Percentiles rank a stretch among this genome's conserved stretches.
These are phyloP conservation scores for Jackrogersella minutella DNA, from an alignment of 495 filamentous ascomycete species.

Conservation along the genomic window DNA sequence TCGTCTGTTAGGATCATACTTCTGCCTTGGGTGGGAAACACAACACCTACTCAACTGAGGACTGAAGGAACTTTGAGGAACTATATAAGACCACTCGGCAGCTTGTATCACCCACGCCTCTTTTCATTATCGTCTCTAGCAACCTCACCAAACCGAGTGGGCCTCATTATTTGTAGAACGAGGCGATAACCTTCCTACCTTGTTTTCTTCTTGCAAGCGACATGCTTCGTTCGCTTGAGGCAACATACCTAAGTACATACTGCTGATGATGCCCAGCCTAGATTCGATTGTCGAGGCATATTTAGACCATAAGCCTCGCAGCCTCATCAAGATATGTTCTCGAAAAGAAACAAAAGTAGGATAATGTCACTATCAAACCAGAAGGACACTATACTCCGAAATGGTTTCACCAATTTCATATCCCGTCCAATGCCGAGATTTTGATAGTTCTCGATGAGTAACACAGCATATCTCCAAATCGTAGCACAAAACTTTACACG, in stretches of 20 bases:
- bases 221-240: no score
- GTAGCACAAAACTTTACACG: neutral
- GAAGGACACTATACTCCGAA: neutral
- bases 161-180: neutral
- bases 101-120: neutral
- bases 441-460: neutral
- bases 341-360: neutral
- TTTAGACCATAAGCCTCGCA: neutral
- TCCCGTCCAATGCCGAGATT: neutral
- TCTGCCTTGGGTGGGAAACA: neutral
- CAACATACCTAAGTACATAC: neutral
- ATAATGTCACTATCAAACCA: neutral
- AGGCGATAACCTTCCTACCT: neutral
- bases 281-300: no score
- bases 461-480: neutral
- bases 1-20: neutral
- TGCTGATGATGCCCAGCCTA: no score
- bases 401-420: neutral
- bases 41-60: neutral
- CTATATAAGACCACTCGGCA: neutral
- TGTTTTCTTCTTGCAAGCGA: neutral
- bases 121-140: neutral
- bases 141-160: neutral
- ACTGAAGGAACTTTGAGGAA: neutral
- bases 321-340: neutral